These are phyloP conservation scores for Paraglomus brasilianum DNA, from an alignment of 192 early-diverging fungal species.

Conservation along the genomic window DNA sequence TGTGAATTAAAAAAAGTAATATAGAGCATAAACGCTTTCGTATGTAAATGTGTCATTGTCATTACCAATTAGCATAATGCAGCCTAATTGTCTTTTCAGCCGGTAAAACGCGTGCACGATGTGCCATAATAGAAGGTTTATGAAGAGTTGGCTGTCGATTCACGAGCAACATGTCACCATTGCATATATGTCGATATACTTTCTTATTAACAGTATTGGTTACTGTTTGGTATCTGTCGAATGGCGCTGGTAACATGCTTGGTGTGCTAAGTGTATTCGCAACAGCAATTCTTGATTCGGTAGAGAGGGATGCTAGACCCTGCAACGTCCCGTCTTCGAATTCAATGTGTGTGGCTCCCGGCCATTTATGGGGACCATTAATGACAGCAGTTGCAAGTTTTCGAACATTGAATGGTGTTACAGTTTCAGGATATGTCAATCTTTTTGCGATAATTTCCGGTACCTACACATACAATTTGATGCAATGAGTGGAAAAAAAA, in stretches of 20 bases:
- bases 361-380: constrained; percentile 95
- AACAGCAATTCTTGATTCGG: constrained; percentile 87
- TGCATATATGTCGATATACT: constrained; percentile 92
- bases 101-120: constrained; percentile 90
- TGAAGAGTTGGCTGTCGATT: constrained; percentile 99
- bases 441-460: constrained; percentile 93
- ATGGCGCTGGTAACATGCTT: constrained; percentile 56
- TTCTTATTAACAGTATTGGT: constrained; percentile 87
- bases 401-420: constrained; percentile 93
- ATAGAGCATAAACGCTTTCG: constrained; percentile 34
- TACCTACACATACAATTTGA: constrained; percentile 37
- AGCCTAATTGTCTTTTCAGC: constrained; percentile 98
- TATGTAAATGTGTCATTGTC: constrained; percentile 31
- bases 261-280: constrained; percentile 91
- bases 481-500: neutral
- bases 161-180: constrained; percentile 95
- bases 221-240: constrained; percentile 57
- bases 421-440: constrained; percentile 97
- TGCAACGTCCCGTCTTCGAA: constrained; percentile 92
- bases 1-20: neutral
- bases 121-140: constrained; percentile 99
- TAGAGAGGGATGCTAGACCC: constrained; percentile 74
- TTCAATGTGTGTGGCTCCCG: constrained; percentile 92
- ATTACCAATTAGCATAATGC: constrained; percentile 90
- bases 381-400: constrained; percentile 88